Evolutionary conservation across 768 basidiomycete genomes (phyloP), one percentile per base, ranked within the genome.

Genomic region (Cystofilobasidium macerans): DNA sequence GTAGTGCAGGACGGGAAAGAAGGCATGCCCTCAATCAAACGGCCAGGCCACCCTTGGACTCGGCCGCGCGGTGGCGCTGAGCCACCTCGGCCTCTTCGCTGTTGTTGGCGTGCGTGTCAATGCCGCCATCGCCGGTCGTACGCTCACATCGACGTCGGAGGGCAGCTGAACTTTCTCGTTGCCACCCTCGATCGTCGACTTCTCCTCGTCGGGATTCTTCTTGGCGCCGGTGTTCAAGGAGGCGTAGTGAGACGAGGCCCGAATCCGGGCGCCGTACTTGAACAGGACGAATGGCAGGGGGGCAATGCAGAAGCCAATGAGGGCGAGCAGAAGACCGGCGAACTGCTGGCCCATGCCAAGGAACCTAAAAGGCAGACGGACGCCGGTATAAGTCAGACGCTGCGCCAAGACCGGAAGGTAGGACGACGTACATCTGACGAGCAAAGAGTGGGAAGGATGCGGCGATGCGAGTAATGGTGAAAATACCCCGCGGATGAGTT

Each of bases 371-470:
- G 48, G 48, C 12, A 20, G 9, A 11, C 24, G 48, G 18, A 48
- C 12, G 45, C 18, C 9, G 16, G 28, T 18, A 1, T 6, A 8
- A 6, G 30, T 54, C 51, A 32, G 51, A 54, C 7, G 30, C 9
- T 9, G 48, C 6, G n/a, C 48, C 4, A 24, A 22, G 48, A 30
- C 9, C 47, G 9, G 59, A 63, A 69, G 4, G 57, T 42, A 0
- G 67, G 42, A 42, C 42, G 42, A 40, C 70, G 56, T 65, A 71
- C 82, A 88, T 85, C 42, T 80, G 77, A 24, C 85, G 83, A 3
- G 84, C 85, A 70, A 89, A 89, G n/a, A 89, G 76, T 2, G 87
- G 88, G 72, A 89, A 88, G 0, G 33, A 36, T 1, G 61, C 61
- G 13, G 61, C 61, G 43, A 33, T 30, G 36, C 20, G 5, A 24